Base-by-base conservation (phyloP, 371 early-diverging fungal genomes). In the Apophysomyces trapeziformis region DNA sequence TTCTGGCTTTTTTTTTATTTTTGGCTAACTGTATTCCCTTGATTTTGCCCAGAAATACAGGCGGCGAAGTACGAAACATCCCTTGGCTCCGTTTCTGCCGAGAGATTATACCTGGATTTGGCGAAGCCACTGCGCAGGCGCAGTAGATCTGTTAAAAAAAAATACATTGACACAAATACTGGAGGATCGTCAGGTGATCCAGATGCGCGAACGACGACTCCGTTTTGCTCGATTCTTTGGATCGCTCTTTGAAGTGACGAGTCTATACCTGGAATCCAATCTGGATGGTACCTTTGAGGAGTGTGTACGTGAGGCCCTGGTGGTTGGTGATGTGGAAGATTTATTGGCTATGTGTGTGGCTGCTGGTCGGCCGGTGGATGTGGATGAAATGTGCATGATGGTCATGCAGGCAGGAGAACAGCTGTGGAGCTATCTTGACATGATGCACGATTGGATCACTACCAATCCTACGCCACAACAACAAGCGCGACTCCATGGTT, bases 271-370 rank as follows among this genome's bases (percentile, higher is more conserved):
- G 39, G 84, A 83, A 66, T 79, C 81, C 2, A 77, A 73, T 54
- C 61, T 80, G 50, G 76, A 79, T 58, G 81, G 84, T 0, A 71
- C 81, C 0, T 77, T 79, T 69, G 84, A 83, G n/a, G 84, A 83
- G 45, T 80, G 81, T 47, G 67, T 68, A 1, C 60, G 84, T 14
- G 84, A 84, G 58, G 81, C 78, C 0, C 47, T 80, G 7, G 81
- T 84, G 44, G 60, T 72, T 5, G 84, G 81, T 0, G 76, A 80
- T 50, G 79, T 64, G 12, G 77, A 84, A 38, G 68, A 71, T 70
- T 54, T 84, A 6, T 47, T 80, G 36, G 66, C 74, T 2, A 65
- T 84, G 62, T 77, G 76, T 60, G 66, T 67, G 12, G 78, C 81
- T 38, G 81, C 84, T 4, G 71, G 68, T 14, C 59, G 71, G 38